phyloP scores from a whole-genome alignment of 163 green algal genomes.

The Volvox carteri region DNA sequence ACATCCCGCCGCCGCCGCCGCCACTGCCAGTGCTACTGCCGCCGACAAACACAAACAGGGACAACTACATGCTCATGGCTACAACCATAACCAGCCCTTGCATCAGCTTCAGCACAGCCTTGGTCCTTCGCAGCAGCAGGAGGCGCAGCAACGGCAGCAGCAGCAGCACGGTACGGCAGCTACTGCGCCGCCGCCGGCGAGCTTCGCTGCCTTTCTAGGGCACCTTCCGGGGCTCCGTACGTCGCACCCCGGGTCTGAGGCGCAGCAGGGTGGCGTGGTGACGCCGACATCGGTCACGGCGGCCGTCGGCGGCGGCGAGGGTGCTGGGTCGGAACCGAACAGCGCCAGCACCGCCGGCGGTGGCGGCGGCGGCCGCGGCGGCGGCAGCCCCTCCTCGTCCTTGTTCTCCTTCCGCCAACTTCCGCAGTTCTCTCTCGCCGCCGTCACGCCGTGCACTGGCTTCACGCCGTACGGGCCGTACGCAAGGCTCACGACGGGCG shows the following conservation, averaged over 20 bases:
- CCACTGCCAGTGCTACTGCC: not conserved
- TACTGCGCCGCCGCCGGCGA: not conserved
- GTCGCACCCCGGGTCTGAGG: not conserved
- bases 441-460: not conserved
- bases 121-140: conserved; percentile 10
- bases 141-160: not conserved
- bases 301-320: not conserved
- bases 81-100: conserved; percentile 1
- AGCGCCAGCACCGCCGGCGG: not conserved
- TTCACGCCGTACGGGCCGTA: conserved; percentile 7
- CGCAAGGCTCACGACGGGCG: not conserved
- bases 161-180: not conserved
- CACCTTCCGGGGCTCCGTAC: conserved; percentile 9
- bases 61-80: not conserved
- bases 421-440: conserved; percentile 4
- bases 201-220: conserved; percentile 4
- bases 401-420: conserved; percentile 48
- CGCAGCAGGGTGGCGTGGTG: not conserved
- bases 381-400: not conserved
- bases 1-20: conserved; percentile 1
- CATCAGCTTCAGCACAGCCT: conserved; percentile 35
- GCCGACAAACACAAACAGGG: conserved; percentile 9
- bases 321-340: not conserved
- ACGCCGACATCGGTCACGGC: not conserved
- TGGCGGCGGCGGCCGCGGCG: not conserved